Conservation (phyloP, 2,329 filamentous ascomycete genomes). For the Teratosphaeria viscida region DNA sequence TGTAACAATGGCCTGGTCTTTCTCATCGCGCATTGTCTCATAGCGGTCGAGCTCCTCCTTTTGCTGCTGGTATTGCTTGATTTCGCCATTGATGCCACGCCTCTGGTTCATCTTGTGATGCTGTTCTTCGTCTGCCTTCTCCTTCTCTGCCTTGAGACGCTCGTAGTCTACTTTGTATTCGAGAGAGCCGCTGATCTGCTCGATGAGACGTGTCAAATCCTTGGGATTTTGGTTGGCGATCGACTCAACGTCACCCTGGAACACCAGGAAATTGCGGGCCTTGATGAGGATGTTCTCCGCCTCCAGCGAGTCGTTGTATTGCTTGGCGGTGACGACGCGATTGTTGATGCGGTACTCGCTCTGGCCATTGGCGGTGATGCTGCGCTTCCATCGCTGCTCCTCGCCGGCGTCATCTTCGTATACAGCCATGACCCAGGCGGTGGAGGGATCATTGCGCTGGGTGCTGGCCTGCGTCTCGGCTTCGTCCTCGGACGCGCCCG, state of each 20-base stretch:
- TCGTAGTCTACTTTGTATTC: slow-evolving; percentile 95
- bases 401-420: slow-evolving; percentile 96
- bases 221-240: slow-evolving; percentile 92
- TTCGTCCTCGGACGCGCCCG: slow-evolving; percentile 30
- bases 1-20: slow-evolving; percentile 81
- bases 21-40: slow-evolving; percentile 78
- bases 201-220: slow-evolving; percentile 84
- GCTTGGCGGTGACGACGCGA: slow-evolving; percentile 71
- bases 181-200: slow-evolving; percentile 93
- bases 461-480: slow-evolving; percentile 49
- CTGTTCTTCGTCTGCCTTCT: slow-evolving; percentile 80
- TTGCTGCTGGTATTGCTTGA: slow-evolving; percentile 95
- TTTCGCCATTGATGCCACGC: slow-evolving; percentile 91
- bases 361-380: slow-evolving; percentile 75
- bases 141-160: slow-evolving; percentile 70
- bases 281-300: slow-evolving; percentile 95
- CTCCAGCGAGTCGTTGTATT: slow-evolving; percentile 90
- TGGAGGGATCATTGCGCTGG: slow-evolving; percentile 72
- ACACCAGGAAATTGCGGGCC: slow-evolving; percentile 93
- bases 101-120: slow-evolving; percentile 80
- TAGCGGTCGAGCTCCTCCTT: slow-evolving; percentile 93
- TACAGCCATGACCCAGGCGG: slow-evolving; percentile 97
- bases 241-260: slow-evolving; percentile 94
- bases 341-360: slow-evolving; percentile 98
- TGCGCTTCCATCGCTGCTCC: slow-evolving; percentile 90